Evolutionary conservation across 257 asterid genomes (phyloP).

Genomic region (Penstemon davidsonii): DNA sequence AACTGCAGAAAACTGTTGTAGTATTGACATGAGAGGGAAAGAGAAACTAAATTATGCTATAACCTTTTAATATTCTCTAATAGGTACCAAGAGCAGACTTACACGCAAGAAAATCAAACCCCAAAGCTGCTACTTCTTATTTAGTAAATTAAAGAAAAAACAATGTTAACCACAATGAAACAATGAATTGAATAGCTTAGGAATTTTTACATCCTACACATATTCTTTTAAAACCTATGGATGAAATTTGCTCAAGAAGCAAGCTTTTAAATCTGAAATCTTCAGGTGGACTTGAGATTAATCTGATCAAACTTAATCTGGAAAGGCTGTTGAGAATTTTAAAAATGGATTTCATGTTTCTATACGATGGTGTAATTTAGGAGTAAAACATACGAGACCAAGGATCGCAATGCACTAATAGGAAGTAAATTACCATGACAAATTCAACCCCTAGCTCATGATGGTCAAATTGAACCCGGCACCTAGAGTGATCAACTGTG

Average conservation of each 20-base stretch:
- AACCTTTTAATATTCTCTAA: neutral
- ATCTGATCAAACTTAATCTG: neutral
- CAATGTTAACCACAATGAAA: neutral
- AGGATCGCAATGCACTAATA: neutral
- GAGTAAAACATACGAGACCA: constrained; percentile 20
- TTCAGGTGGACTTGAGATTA: constrained; percentile 5
- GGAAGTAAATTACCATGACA: constrained; percentile 63
- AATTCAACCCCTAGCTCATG: constrained; percentile 94
- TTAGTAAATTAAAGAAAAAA: neutral
- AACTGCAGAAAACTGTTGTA: neutral
- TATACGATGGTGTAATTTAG: neutral
- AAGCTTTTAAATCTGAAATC: neutral
- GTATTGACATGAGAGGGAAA: neutral
- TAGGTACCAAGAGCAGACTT: neutral
- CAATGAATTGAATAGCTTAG: neutral
- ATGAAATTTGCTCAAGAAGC: neutral
- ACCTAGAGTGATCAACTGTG: constrained; percentile 83
- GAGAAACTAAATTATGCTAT: neutral
- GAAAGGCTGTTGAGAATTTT: too few species aligned
- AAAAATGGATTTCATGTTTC: neutral
- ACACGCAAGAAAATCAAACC: neutral
- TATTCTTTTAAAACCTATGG: neutral
- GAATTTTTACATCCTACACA: neutral
- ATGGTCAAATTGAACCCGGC: constrained; percentile 90
- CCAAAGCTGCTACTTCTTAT: neutral